Evolutionary conservation across 2,329 filamentous ascomycete genomes (phyloP), one percentile per base, ranked within the genome.

Genomic region (Plectosphaerella cucumerina): DNA sequence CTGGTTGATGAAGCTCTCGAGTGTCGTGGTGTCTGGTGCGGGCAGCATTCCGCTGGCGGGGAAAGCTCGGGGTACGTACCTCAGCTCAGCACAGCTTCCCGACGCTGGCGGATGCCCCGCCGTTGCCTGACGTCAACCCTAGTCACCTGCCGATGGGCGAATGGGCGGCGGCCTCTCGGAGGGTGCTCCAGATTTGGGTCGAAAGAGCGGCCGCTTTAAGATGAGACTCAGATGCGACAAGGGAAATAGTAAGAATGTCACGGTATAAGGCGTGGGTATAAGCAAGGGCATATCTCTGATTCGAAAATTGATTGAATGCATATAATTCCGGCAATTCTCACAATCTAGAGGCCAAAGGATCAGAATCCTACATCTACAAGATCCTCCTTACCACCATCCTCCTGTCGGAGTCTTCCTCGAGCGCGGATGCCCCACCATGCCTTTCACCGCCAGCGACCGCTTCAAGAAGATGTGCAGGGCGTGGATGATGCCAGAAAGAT

Each of bases 401-500:
- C 31, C 35, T 34, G 41, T 47, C 48, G 37, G 39, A 26, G 1
- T 3, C 4, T n/a, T n/a, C 12, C 9, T 22, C 17, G 10, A n/a
- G n/a, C n/a, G n/a, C n/a, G n/a, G n/a, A n/a, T 10, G 39, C 4
- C n/a, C n/a, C n/a, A n/a, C n/a, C n/a, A n/a, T n/a, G n/a, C n/a
- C n/a, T n/a, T n/a, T n/a, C n/a, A n/a, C n/a, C n/a, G n/a, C n/a
- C n/a, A n/a, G n/a, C n/a, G n/a, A n/a, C n/a, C n/a, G n/a, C 74
- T 93, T 94, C 64, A 94, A 79, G 61, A 96, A 94, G 65, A 96
- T 92, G 81, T 94, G 96, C 76, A 96, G 75, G 56, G 91, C 91
- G 78, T 96, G 91, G 70, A 96, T 90, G 75, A 96, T 92, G 71
- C 90, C 89, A 58, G 87, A 87, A 64, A 92, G 80, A 67, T 78